Evolutionary conservation across 1,284 basidiomycete species (phyloP).

Genomic region (Cutaneotrichosporon cutaneum): DNA sequence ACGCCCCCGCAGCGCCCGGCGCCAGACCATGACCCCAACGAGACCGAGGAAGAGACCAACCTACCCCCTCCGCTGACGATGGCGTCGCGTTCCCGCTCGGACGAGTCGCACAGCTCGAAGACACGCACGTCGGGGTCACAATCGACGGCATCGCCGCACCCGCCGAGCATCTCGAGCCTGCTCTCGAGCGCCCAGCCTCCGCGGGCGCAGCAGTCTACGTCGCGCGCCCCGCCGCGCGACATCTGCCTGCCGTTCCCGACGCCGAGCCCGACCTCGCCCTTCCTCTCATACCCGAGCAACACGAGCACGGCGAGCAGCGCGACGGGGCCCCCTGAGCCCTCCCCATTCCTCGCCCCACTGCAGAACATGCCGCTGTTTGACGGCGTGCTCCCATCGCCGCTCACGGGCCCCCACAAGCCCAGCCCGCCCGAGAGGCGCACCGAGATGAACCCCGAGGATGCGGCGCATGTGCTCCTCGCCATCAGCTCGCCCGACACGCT

Average conservation of each 20-base stretch:
- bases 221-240: slow-evolving; percentile 37
- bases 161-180: slow-evolving; percentile 20
- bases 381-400: slow-evolving; percentile 27
- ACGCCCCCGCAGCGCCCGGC: slow-evolving; percentile 23
- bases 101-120: slow-evolving; percentile 5
- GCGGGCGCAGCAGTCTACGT: slow-evolving; percentile 19
- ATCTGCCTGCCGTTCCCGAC: slow-evolving; percentile 51
- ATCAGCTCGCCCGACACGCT: slow-evolving; percentile 47
- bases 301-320: slow-evolving; percentile 13
- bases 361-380: slow-evolving; percentile 44
- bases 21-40: slow-evolving; percentile 35
- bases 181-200: slow-evolving; percentile 15
- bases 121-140: slow-evolving; percentile 3
- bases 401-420: slow-evolving; percentile 28
- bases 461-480: slow-evolving; percentile 46
- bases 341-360: slow-evolving; percentile 46
- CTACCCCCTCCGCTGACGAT: slow-evolving; percentile 39
- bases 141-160: slow-evolving; percentile 17
- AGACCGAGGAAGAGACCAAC: slow-evolving; percentile 42
- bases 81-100: slow-evolving; percentile 45
- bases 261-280: slow-evolving; percentile 48
- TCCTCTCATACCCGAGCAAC: slow-evolving; percentile 34
- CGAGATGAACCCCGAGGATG: slow-evolving; percentile 43
- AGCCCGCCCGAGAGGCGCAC: slow-evolving; percentile 19
- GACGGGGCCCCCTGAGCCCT: slow-evolving; percentile 38